Evolutionary conservation across 2,329 filamentous ascomycete genomes (phyloP), one percentile per base, ranked within the genome.

Genomic region (Pestalotiopsis sp.): DNA sequence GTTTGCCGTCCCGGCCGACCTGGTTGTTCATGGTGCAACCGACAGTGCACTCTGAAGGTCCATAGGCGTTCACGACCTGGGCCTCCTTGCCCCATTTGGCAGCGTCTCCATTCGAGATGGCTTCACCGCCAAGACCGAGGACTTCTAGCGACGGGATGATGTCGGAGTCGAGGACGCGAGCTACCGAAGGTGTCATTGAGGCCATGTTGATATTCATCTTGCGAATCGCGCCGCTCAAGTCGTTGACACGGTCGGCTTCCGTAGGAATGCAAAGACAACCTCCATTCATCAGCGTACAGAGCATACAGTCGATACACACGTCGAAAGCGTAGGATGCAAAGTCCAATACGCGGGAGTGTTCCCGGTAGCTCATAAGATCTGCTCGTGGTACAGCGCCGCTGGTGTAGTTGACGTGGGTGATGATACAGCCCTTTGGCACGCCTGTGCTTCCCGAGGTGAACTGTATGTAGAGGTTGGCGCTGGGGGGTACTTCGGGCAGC

Each of bases 371-470:
- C 27, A 86, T 80, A 4, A 79, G 79, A 3, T 81, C 75, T 2
- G 79, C 81, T 49, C 83, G 79, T 1, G 83, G 83, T 17, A 83
- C 70, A 5, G 83, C 82, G 40, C 83, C 83, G 61, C 83, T 84
- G 38, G 82, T 82, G 68, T 83, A 85, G 66, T 84, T 84, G 41
- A 76, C 78, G 69, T 87, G 85, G 2, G 82, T 81, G 68, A 86
- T 80, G 60, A 90, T 82, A 4, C 90, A 88, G 25, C 89, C 89
- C 79, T 91, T 91, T 1, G 89, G 89, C 69, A 84, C 85, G 6
- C 89, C 89, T 0, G 89, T 91, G 69, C 87, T 91, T 14, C 89
- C 89, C 0, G 89, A 91, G 12, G 89, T 91, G 75, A 90, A 91
- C 74, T 91, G 89, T 73, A 90, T 86, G 70, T 86, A 87, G 41